Base-by-base conservation (phyloP, 371 early-diverging fungal species). In the Blakeslea trispora region DNA sequence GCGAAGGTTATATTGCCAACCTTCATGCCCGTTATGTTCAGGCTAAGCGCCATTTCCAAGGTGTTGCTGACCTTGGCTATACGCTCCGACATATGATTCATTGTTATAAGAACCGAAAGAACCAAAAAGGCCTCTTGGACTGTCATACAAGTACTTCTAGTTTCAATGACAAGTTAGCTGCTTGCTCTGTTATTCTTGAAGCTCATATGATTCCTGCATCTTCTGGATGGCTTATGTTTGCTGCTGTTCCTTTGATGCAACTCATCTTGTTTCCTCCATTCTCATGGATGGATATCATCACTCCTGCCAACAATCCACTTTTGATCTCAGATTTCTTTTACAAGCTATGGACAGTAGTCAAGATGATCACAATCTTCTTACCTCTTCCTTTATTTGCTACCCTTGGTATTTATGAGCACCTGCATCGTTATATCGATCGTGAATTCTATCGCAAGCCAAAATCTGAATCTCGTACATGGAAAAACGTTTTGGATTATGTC, bases 41-140 rank as follows among this genome's bases (percentile, higher is more conserved):
- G 65, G 87, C 85, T 23, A 87, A 82, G 53, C 82, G 91, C 11
- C 91, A 91, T 62, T 79, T 75, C 57, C 75, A 79, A 58, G 82
- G 79, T 49, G 77, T 81, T 6, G 79, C 82, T 3, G 84, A 83
- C 72, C 71, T 83, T 7, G 82, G 77, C 21, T 83, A 83, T 45
- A 74, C 84, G 0, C 52, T 82, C 39, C 59, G 46, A 17, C 55
- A 64, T 19, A 64, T 55, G 50, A 39, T 59, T 8, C 32, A 17
- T 9, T 59, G 42, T n/a, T 64, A 46, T 45, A 64, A 59, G 50
- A 64, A 59, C 28, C 39, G 64, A 14, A 59, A 59, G 45, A 48
- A 39, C 14, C 58, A 53, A 37, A 66, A 61, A 18, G 58, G 63
- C 9, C 24, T 65, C 8, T 50, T 66, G 21, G 66, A 66, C 28